Base-by-base conservation (phyloP, 306 rosid species). In the Quercus alba region DNA sequence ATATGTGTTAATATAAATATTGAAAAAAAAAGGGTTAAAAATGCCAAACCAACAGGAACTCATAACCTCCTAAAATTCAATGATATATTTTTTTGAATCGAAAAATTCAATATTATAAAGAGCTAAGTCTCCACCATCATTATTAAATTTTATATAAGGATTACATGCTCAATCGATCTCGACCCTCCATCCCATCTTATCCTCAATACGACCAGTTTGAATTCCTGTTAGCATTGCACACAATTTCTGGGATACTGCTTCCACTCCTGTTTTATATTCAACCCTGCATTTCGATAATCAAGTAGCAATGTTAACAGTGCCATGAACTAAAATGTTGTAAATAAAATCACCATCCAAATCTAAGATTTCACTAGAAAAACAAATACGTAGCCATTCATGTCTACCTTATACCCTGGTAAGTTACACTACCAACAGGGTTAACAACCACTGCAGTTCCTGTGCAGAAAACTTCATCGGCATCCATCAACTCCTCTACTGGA, bases 381-480 rank as follows among this genome's bases (percentile, higher is more conserved):
- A 35, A 6, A 35, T 35, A 35, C 41, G 41, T 35, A 35, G 41
- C 41, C 41, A 35, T 6, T 35, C 20, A 5, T 20, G 21, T 67
- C 41, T 79, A 80, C 94, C 84, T 85, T 46, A 56, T 82, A 15
- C 59, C 68, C 35, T 74, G 72, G 52, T 73, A 85, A 59, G 91
- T 87, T 52, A 68, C 82, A 52, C 73, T 56, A 35, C 61, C 74
- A 80, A 88, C 77, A 38, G 86, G 30, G 63, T 19, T 88, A 30
- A 88, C 78, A 79, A 74, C 79, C 31, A 88, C 76, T 1, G 87
- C 92, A 63, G 94, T 88, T 81, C 91, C 94, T 12, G 92, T 88
- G 84, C 92, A 88, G 81, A 90, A 90, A 71, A 87, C 82, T 88
- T 90, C 91, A 20, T 88, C 91, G 31, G 91, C 94, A 30, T 18